Evolutionary conservation across 1,139 yeast genomes (phyloP).

Genomic region (Meyerozyma smithsonii): DNA sequence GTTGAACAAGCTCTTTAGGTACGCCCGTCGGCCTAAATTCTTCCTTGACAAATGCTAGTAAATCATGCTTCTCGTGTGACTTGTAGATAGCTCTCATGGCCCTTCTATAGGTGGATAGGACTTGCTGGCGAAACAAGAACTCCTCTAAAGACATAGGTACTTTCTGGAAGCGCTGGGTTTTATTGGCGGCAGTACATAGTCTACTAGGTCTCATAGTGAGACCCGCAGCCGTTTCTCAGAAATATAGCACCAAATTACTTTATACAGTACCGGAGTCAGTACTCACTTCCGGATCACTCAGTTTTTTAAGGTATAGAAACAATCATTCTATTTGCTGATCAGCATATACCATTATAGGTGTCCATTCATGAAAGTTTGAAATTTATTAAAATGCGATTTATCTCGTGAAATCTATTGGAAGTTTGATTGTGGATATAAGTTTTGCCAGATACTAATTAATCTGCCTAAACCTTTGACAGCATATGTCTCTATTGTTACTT

Average conservation of each 20-base stretch:
- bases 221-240: neutral
- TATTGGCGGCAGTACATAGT: neutral
- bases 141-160: conserved; percentile 34
- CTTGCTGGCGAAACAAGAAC: conserved; percentile 34
- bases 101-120: conserved; percentile 29
- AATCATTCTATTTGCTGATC: too few species aligned
- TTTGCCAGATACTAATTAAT: too few species aligned
- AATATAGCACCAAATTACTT: neutral
- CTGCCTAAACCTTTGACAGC: too few species aligned
- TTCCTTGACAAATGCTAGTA: conserved; percentile 27
- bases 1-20: conserved; percentile 29
- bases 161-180: conserved; percentile 3
- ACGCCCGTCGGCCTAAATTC: conserved; percentile 29
- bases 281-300: neutral
- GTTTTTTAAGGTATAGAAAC: too few species aligned
- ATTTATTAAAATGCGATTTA: too few species aligned
- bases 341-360: too few species aligned
- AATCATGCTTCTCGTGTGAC: conserved; percentile 35
- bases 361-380: too few species aligned
- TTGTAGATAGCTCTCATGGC: conserved; percentile 30
- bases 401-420: too few species aligned
- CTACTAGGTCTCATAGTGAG: neutral
- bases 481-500: too few species aligned
- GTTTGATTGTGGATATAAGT: too few species aligned
- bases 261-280: neutral